Evolutionary conservation across 352 stramenopile genomes (phyloP).

Genomic region (Phytophthora sp.): DNA sequence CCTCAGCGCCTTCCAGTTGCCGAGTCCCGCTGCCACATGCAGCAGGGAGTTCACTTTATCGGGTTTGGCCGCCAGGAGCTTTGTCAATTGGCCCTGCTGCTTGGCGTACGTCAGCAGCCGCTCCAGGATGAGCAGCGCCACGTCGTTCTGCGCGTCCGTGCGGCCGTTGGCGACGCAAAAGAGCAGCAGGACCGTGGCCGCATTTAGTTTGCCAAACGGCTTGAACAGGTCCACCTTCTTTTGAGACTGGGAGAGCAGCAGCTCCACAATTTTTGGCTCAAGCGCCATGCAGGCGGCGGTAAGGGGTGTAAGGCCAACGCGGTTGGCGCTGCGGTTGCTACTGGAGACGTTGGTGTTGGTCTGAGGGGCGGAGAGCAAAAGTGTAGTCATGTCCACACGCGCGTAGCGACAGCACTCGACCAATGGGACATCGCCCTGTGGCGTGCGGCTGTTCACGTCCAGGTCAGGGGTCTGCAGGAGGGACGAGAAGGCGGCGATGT

Average conservation of each 20-base stretch:
- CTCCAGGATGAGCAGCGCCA: slow-evolving; percentile 47
- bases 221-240: slow-evolving; percentile 40
- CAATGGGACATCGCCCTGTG: slow-evolving; percentile 47
- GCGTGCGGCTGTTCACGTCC: slow-evolving; percentile 48
- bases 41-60: slow-evolving; percentile 55
- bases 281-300: slow-evolving; percentile 67
- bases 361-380: slow-evolving; percentile 35
- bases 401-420: slow-evolving; percentile 67
- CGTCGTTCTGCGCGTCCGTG: slow-evolving; percentile 45
- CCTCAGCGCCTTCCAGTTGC: slow-evolving; percentile 53
- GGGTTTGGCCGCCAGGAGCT: slow-evolving; percentile 45
- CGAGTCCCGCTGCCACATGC: slow-evolving; percentile 56
- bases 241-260: slow-evolving; percentile 35
- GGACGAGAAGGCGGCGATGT: slow-evolving; percentile 27
- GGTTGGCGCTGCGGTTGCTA: slow-evolving; percentile 45
- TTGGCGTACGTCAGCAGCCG: slow-evolving; percentile 50
- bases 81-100: slow-evolving; percentile 31
- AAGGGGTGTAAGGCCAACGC: slow-evolving; percentile 49
- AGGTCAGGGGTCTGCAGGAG: slow-evolving; percentile 35
- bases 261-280: slow-evolving; percentile 41
- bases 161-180: slow-evolving; percentile 66
- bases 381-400: slow-evolving; percentile 46
- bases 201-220: slow-evolving; percentile 51
- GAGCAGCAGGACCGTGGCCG: slow-evolving; percentile 46
- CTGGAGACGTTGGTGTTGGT: slow-evolving; percentile 47